Conservation (phyloP, 176 grass and related monocot species). For the Zizania latifolia region DNA sequence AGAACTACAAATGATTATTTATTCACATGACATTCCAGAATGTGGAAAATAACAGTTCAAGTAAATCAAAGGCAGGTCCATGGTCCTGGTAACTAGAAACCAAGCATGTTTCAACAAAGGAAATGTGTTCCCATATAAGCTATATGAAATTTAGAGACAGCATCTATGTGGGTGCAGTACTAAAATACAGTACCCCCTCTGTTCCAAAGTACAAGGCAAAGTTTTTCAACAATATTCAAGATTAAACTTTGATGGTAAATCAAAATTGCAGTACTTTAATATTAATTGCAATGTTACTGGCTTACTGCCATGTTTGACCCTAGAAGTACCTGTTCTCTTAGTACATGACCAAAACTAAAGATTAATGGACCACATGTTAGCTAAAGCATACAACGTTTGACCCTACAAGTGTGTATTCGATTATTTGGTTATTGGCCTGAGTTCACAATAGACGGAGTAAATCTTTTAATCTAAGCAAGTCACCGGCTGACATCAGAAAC, state of each 20-base stretch:
- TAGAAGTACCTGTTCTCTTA: neutral
- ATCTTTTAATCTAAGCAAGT: neutral
- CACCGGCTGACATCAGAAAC: neutral
- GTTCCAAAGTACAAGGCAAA: neutral
- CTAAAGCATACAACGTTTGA: neutral
- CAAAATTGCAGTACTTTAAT: neutral
- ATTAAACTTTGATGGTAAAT: neutral
- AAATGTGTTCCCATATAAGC: neutral
- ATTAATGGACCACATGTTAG: neutral
- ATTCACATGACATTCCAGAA: neutral
- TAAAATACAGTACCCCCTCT: neutral
- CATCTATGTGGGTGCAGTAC: neutral
- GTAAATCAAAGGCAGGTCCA: neutral
- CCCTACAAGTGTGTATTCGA: neutral
- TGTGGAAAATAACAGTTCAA: neutral
- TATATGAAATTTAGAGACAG: neutral
- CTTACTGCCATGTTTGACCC: neutral
- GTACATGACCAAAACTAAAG: neutral
- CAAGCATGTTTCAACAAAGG: neutral
- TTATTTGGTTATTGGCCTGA: neutral
- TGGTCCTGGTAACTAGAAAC: neutral
- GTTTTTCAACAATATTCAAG: neutral
- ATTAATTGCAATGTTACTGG: neutral
- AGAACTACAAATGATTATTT: neutral
- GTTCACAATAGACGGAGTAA: neutral